Evolutionary conservation across 2,329 filamentous ascomycete species (phyloP).

Genomic region (Clarireedia hainanense): DNA sequence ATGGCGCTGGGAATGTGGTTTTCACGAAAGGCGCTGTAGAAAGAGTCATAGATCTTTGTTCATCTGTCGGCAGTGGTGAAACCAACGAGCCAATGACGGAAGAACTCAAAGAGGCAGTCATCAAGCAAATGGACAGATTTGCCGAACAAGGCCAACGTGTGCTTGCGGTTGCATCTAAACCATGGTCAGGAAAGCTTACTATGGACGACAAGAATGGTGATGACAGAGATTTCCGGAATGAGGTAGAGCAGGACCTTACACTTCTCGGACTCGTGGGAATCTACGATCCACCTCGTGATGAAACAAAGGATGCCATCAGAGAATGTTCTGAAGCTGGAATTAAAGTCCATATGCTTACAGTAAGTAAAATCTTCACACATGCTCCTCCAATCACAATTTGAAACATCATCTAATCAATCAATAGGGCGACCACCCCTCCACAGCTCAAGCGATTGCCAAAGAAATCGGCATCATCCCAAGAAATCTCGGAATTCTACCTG

Average conservation of each 20-base stretch:
- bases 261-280: conserved; percentile 54
- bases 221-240: conserved; percentile 23
- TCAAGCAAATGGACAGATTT: conserved; percentile 61
- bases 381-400: not conserved
- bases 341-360: conserved; percentile 62
- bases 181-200: conserved; percentile 22
- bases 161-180: conserved; percentile 51
- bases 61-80: conserved; percentile 36
- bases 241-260: conserved; percentile 48
- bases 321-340: conserved; percentile 63
- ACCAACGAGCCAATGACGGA: conserved; percentile 41
- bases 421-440: conserved; percentile 70
- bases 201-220: conserved; percentile 12
- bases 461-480: conserved; percentile 46
- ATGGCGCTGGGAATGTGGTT: conserved; percentile 34
- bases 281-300: conserved; percentile 51
- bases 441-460: conserved; percentile 63
- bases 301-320: conserved; percentile 50
- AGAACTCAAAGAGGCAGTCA: conserved; percentile 45
- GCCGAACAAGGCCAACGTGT: conserved; percentile 61
- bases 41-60: conserved; percentile 57
- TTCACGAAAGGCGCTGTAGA: conserved; percentile 66
- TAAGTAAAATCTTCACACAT: not conserved
- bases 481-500: conserved; percentile 13
- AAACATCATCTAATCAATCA: conserved; percentile 35